phyloP scores from a whole-genome alignment of 805 yeast genomes.

The Cyberlindnera xylosilytica region DNA sequence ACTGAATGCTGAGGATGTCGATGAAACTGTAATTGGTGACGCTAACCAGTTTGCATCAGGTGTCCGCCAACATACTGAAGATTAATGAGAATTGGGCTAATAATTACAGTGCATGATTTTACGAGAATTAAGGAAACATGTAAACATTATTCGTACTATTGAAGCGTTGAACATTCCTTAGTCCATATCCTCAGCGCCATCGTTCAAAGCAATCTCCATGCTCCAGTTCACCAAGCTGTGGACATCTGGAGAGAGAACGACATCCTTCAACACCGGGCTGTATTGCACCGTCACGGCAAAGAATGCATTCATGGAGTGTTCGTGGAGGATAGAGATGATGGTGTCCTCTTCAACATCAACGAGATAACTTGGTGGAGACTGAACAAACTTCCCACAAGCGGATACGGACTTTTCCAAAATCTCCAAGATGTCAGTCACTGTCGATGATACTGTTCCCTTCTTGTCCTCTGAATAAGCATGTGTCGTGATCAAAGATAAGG shows the following conservation, averaged over 20 bases:
- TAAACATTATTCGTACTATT: too few species aligned
- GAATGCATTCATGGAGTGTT: slow-evolving; percentile 60
- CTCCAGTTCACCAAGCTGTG: slow-evolving; percentile 72
- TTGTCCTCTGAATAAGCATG: slow-evolving; percentile 66
- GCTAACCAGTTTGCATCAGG: too few species aligned
- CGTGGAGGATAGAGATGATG: slow-evolving; percentile 54
- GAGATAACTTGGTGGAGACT: slow-evolving; percentile 29
- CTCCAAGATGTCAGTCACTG: slow-evolving; percentile 57
- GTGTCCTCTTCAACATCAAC: slow-evolving; percentile 32
- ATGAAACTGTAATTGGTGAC: too few species aligned
- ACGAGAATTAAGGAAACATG: too few species aligned
- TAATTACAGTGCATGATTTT: too few species aligned
- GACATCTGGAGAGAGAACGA: slow-evolving; percentile 59
- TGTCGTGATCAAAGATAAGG: slow-evolving; percentile 53
- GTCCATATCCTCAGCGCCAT: slow-evolving; percentile 24
- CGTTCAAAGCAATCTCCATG: slow-evolving; percentile 58
- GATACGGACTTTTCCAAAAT: slow-evolving; percentile 59
- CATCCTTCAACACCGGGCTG: slow-evolving; percentile 60
- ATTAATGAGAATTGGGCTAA: too few species aligned
- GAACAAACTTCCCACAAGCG: slow-evolving; percentile 45
- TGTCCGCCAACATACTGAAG: neutral
- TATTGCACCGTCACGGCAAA: slow-evolving; percentile 62
- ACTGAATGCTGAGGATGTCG: too few species aligned
- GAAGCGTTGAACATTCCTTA: too few species aligned
- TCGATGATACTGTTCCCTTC: slow-evolving; percentile 47